Base-by-base conservation (phyloP, 495 filamentous ascomycete species). In the Talaromyces stipitatus region DNA sequence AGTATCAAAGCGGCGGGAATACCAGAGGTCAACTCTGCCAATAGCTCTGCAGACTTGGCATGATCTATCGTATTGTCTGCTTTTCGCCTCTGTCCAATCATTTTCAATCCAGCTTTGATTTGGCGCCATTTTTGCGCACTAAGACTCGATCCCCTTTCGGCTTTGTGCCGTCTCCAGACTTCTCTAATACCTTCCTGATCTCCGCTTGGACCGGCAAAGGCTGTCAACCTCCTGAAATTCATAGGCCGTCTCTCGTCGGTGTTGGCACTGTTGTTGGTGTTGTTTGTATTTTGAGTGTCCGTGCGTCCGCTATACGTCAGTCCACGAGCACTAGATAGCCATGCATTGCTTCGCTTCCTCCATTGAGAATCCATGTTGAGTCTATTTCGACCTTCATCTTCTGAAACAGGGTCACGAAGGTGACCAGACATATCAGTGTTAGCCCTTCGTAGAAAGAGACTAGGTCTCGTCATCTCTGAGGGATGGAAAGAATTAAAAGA, bases 11-110 rank as follows among this genome's bases (percentile, higher is more conserved):
- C 94, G 10, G 94, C 94, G 8, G 94, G 94, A 1, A 89, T 86
- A 32, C 88, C 94, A 6, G 94, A 95, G 24, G 91, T 85, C 22
- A 99, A 77, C 68, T 99, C 94, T 4, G 95, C 92, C 77, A 99
- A 88, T 27, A 99, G 77, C 66, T 99, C 95, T 18, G 94, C 92
- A 23, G 91, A 96, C 64, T 99, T 99, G 64, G 87, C 86, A 68
- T 91, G 89, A 69, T 99, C 94, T 48, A 96, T 85, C 51, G 86
- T 83, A 41, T 78, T 85, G 57, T 97, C 90, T 9, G 85, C 85
- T 67, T 85, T 95, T 63, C 85, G 89, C 28, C 80, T 72, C 65
- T 88, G 85, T 3, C 89, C 89, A 38, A 97, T 80, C 65, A 92
- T 77, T 63, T 87, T 90, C 46, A 98, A 68, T 0, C 89, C 88